Evolutionary conservation across 1,139 yeast genomes (phyloP), one percentile per base, ranked within the genome.

Genomic region (Geotrichum cucujoidarum): DNA sequence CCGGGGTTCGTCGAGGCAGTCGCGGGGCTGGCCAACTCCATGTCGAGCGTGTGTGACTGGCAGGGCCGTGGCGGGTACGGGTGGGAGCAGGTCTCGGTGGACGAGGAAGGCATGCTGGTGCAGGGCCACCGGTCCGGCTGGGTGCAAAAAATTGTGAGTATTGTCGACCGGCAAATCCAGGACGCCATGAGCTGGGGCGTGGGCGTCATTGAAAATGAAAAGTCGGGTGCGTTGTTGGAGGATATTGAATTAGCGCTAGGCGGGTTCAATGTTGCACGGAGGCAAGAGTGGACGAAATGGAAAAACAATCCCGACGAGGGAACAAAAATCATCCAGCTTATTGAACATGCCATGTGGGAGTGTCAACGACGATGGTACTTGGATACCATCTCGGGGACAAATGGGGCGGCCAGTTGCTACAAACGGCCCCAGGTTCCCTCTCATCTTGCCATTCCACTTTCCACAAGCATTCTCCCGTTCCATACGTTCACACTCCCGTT

Each of bases 401-500:
- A 54, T 30, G 36, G 36, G 3, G 36, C 43, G 8, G 34, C 30
- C 18, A 21, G 40, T 1, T 14, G 16, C 8, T 34, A 44, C 18
- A 60, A 61, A 43, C 55, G 67, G 7, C 65, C 66, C 3, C 49
- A 51, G 25, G 43, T 64, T 16, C 68, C 68, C 0, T 44, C 56
- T 2, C 55, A 56, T n/a, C 51, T 64, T 33, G 55, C 64, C 4
- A 45, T 60, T 5, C 68, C 69, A 4, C 51, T 60, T 3, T 61
- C 65, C 1, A 60, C 67, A 2, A 58, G 66, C 4, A 58, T 65
- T 11, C 48, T 64, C 7, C 69, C 69, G 1, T 65, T 65, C 49
- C 68, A 65, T 43, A 61, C 69, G 2, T 65, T 65, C 47, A 64
- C 67, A 1, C 53, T 65, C 1, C 69, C 69, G 1, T 57, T 65